phyloP scores from a whole-genome alignment of 768 basidiomycete genomes.

The Collybiopsis confluens region DNA sequence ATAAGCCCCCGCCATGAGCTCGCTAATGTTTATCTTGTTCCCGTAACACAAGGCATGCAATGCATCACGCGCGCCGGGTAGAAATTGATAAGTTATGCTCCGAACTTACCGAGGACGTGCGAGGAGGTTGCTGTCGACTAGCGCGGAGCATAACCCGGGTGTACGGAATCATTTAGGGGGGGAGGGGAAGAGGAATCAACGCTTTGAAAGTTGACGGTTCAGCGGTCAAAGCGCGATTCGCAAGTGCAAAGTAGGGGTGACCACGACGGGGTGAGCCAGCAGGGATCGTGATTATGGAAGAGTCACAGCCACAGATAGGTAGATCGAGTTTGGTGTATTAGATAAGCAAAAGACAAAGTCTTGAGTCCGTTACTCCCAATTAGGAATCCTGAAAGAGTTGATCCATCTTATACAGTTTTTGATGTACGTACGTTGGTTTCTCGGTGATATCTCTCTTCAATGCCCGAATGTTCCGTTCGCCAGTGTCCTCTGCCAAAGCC shows the following conservation, averaged over 20 bases:
- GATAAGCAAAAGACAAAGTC: conserved; percentile 17
- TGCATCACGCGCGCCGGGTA: too few relatives aligned
- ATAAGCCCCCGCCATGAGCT: conserved; percentile 1
- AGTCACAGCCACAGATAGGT: conserved; percentile 17
- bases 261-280: not conserved
- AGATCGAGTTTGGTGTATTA: conserved; percentile 2
- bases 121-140: not conserved
- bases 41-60: too few relatives aligned
- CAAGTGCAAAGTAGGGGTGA: not conserved
- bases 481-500: not conserved
- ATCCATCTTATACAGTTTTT: conserved; percentile 16
- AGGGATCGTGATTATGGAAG: too few relatives aligned
- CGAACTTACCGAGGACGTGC: conserved; percentile 6
- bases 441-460: conserved; percentile 14
- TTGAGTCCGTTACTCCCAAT: conserved; percentile 30
- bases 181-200: too few relatives aligned
- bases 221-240: too few relatives aligned
- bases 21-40: too few relatives aligned
- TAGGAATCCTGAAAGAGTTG: conserved; percentile 28
- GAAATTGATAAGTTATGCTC: conserved; percentile 2
- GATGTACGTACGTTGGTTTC: conserved; percentile 19
- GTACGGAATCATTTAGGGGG: too few relatives aligned
- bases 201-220: too few relatives aligned
- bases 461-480: conserved; percentile 3
- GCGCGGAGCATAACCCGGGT: conserved; percentile 3